phyloP scores from a whole-genome alignment of 371 early-diverging fungal species.

The Mucor velutinosus region DNA sequence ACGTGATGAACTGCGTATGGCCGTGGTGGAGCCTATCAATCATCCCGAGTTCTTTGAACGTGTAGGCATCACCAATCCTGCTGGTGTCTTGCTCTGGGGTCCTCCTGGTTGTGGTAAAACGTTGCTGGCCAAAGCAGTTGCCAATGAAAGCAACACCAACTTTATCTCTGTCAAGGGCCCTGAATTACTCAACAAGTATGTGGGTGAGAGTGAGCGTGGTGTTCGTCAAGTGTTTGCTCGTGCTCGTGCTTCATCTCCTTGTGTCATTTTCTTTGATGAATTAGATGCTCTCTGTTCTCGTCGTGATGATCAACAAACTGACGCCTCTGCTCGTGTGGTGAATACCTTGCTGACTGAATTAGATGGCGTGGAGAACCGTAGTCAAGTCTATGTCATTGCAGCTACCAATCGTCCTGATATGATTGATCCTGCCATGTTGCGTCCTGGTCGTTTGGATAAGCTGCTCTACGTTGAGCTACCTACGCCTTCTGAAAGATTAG shows the following conservation, averaged over 20 bases:
- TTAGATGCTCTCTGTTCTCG: constrained; percentile 94
- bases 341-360: constrained; percentile 98
- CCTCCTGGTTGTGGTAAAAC: constrained; percentile 99
- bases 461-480: constrained; percentile 96
- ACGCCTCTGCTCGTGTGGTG: constrained; percentile 94
- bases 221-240: constrained; percentile 97
- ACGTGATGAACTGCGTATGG: constrained; percentile 94
- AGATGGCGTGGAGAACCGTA: constrained; percentile 95
- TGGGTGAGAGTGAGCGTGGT: constrained; percentile 99
- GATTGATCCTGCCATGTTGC: constrained; percentile 98
- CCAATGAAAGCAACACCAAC: constrained; percentile 96
- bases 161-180: constrained; percentile 99
- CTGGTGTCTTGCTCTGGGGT: constrained; percentile 98
- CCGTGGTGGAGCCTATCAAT: constrained; percentile 95
- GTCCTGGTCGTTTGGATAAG: constrained; percentile 99
- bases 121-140: constrained; percentile 97
- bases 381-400: constrained; percentile 95
- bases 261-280: constrained; percentile 99
- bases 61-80: constrained; percentile 93
- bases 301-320: constrained; percentile 83
- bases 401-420: constrained; percentile 99
- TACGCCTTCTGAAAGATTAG: constrained; percentile 76
- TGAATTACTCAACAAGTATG: constrained; percentile 99
- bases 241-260: constrained; percentile 95
- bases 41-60: constrained; percentile 90